A percentile compares a stretch with the other conserved stretches of the same genome.
phyloP scores from a whole-genome alignment of 179 eudicot genomes.

The Amaranthus tricolor region DNA sequence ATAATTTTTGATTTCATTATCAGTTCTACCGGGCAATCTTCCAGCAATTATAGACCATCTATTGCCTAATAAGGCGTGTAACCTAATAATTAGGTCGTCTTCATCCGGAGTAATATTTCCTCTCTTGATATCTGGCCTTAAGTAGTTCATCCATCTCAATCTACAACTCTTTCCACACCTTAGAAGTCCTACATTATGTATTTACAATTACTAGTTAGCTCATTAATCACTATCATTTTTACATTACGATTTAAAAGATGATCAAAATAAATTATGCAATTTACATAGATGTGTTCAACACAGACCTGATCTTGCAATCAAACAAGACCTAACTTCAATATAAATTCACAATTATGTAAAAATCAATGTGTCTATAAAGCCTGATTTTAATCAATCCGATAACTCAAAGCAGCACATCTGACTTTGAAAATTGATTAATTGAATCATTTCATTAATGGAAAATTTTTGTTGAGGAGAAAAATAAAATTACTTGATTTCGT shows the following conservation, averaged over 20 bases:
- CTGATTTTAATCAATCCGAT: too few relatives aligned
- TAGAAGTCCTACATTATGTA: conserved; percentile 36
- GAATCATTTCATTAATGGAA: conserved; percentile 8
- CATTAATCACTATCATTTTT: conserved; percentile 12
- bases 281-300: not conserved
- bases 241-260: not conserved
- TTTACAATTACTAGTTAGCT: conserved; percentile 7
- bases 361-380: too few relatives aligned
- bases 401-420: too few relatives aligned
- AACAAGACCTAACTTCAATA: too few relatives aligned
- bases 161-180: conserved; percentile 71
- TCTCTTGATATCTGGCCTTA: conserved; percentile 62
- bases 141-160: conserved; percentile 65
- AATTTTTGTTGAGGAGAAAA: not conserved
- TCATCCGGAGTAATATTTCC: conserved; percentile 60
- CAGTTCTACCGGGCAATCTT: conserved; percentile 64
- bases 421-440: not conserved
- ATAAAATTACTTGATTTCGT: too few relatives aligned
- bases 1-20: conserved; percentile 63
- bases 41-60: conserved; percentile 83
- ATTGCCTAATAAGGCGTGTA: conserved; percentile 58
- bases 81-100: conserved; percentile 58
- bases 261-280: not conserved
- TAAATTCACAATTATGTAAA: too few relatives aligned
- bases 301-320: too few relatives aligned